Evolutionary conservation across 2,329 filamentous ascomycete species (phyloP), one percentile per base, ranked within the genome.

Genomic region (Aspergillus sp.): DNA sequence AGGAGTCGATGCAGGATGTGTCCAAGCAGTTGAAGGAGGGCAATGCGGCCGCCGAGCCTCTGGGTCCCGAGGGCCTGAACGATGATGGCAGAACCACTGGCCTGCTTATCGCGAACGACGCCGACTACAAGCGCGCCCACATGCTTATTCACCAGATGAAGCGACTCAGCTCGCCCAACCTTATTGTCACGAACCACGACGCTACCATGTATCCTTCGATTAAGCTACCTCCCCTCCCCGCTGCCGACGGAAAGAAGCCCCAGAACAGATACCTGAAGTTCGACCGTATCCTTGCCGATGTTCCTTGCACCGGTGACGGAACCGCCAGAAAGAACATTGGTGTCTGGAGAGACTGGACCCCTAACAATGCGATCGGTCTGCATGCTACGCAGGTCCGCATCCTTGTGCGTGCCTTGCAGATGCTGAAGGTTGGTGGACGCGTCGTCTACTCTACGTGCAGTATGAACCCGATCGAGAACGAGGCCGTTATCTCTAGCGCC

Each of bases 381-480:
- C 90, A 97, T 76, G 80, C 87, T 36, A 96, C 92, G 1, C 95
- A 99, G 77, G 85, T 92, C 49, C 85, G 94, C 51, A 99, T 99
- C 67, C 82, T 99, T 52, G 90, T 96, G 58, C 89, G 95, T 62
- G 91, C 95, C 32, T 83, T 99, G 54, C 94, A 98, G 78, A 92
- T 99, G 87, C 86, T 99, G 66, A 98, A 97, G 81, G 90, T 92
- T 57, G 94, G 95, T 46, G 95, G 95, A 54, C 87, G 93, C 63
- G 91, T 98, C 29, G 94, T 99, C 55, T 99, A 98, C 80, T 98
- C 94, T 3, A 99, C 95, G 20, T 99, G 95, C 83, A 97, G 92
- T 76, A 92, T 99, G 90, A 99, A 99, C 78, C 95, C 95, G 0
- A 87, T 98, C 29, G 95, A 99, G 81, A 96, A 99, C 71, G 95